Evolutionary conservation across 208 protist genomes (phyloP), one percentile per base, ranked within the genome.

Genomic region (Acanthamoeba castellanii): DNA sequence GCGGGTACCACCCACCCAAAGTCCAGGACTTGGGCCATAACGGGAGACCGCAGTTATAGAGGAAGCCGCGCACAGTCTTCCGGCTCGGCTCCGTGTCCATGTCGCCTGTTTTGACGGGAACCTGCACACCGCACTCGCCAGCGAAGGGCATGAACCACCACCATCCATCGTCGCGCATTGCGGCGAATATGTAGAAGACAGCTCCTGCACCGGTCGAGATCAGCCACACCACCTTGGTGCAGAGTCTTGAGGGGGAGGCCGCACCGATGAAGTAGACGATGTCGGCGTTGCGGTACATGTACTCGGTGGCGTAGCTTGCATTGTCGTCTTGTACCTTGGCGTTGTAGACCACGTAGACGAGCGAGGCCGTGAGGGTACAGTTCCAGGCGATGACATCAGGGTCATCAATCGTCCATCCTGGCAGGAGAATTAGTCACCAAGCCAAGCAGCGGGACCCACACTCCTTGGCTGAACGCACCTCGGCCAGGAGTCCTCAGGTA

Each of bases 231-330:
- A 61, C 37, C 37, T 42, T 42, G 37, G 37, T 42, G 37, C 37
- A 4, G 37, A 42, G 37, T 42, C 37, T 42, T 42, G 9, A 32
- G 20, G 20, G 27, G 22, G 59, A 9, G 27, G 59, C 52, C 8
- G n/a, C n/a, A 78, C 70, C 70, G 70, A 78, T 78, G 70, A 78
- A 78, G 37, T 78, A 78, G 70, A 78, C 70, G 70, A 78, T 78
- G 70, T 78, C 70, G 16, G 70, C 70, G 37, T 78, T 78, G 70
- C 70, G 70, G 70, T 78, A 78, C 70, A 78, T 78, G 34, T 78
- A 78, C 37, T 78, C 70, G 30, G 70, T 47, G 30, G 70, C n/a
- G 70, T 78, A 78, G n/a, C 32, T 78, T 22, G 9, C 11, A 25
- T 8, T 2, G 37, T 78, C 70, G 20, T 78, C 37, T 18, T 78